phyloP scores from a whole-genome alignment of 2,329 filamentous ascomycete genomes.

The Ceratocystis destructans region DNA sequence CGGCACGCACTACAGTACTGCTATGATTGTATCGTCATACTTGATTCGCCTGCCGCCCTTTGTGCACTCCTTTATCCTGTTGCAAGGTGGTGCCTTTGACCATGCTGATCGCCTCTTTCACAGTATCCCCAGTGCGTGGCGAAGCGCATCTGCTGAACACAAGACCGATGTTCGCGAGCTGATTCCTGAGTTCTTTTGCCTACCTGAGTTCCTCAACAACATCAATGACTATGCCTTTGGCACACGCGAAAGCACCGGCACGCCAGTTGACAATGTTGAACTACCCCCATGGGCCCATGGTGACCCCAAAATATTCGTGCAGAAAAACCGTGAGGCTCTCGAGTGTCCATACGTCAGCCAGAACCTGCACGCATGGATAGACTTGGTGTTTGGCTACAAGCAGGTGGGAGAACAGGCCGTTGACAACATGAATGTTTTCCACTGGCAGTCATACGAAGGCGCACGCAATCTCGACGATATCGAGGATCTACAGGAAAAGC shows the following conservation, averaged over 20 bases:
- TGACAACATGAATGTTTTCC: slow-evolving; percentile 88
- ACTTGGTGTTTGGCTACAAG: slow-evolving; percentile 86
- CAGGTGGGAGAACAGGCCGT: slow-evolving; percentile 86
- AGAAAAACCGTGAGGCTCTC: slow-evolving; percentile 87
- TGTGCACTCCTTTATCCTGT: slow-evolving; percentile 82
- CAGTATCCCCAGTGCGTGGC: slow-evolving; percentile 82
- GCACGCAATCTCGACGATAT: slow-evolving; percentile 88
- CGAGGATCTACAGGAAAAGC: slow-evolving; percentile 69
- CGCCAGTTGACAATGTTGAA: slow-evolving; percentile 69
- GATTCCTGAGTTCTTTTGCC: slow-evolving; percentile 92
- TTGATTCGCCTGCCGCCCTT: slow-evolving; percentile 91
- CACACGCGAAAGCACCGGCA: slow-evolving; percentile 62
- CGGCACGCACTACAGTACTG: slow-evolving; percentile 95
- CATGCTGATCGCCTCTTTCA: slow-evolving; percentile 93
- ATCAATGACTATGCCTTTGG: slow-evolving; percentile 93
- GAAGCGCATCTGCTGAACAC: slow-evolving; percentile 74
- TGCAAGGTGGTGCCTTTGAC: slow-evolving; percentile 93
- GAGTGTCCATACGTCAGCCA: slow-evolving; percentile 88
- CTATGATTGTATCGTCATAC: slow-evolving; percentile 97
- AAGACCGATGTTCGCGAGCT: slow-evolving; percentile 91
- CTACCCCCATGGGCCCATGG: slow-evolving; percentile 96
- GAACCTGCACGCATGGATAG: slow-evolving; percentile 87
- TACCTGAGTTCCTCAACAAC: slow-evolving; percentile 91
- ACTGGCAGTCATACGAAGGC: slow-evolving; percentile 87
- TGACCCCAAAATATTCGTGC: slow-evolving; percentile 87